Conservation (phyloP, 108 stramenopile species). For the Cyclostephanos tholiformis region DNA sequence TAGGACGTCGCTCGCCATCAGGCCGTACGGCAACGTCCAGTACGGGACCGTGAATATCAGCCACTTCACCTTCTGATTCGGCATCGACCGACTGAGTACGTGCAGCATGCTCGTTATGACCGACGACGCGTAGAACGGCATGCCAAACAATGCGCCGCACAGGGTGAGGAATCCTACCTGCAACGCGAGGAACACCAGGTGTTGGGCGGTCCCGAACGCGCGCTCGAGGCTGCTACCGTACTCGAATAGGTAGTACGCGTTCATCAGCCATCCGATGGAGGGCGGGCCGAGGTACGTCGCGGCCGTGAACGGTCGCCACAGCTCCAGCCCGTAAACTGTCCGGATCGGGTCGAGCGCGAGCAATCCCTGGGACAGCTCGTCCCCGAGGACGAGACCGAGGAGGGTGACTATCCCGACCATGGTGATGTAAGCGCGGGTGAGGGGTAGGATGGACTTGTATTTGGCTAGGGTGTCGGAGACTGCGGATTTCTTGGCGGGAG, state of each 20-base stretch:
- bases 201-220: conserved; percentile 80
- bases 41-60: conserved; percentile 86
- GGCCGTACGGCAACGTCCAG: conserved; percentile 86
- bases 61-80: conserved; percentile 87
- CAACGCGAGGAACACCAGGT: conserved; percentile 70
- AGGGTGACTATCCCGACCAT: conserved; percentile 70
- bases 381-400: conserved; percentile 77
- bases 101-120: conserved; percentile 90
- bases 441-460: conserved; percentile 78
- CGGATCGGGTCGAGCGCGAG: conserved; percentile 84
- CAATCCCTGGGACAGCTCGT: conserved; percentile 80
- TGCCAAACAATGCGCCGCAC: conserved; percentile 67
- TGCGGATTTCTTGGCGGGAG: conserved; percentile 46
- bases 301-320: conserved; percentile 87
- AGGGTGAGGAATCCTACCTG: conserved; percentile 65
- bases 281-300: conserved; percentile 85
- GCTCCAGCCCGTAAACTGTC: conserved; percentile 73
- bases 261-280: conserved; percentile 87
- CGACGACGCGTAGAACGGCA: conserved; percentile 79
- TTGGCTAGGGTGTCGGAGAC: conserved; percentile 57
- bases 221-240: conserved; percentile 86
- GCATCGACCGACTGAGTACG: conserved; percentile 83
- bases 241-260: conserved; percentile 82
- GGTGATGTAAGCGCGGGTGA: conserved; percentile 85
- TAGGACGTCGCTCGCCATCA: conserved; percentile 83